Conservation (phyloP, 208 protist species). For the Crithidia sp. region DNA sequence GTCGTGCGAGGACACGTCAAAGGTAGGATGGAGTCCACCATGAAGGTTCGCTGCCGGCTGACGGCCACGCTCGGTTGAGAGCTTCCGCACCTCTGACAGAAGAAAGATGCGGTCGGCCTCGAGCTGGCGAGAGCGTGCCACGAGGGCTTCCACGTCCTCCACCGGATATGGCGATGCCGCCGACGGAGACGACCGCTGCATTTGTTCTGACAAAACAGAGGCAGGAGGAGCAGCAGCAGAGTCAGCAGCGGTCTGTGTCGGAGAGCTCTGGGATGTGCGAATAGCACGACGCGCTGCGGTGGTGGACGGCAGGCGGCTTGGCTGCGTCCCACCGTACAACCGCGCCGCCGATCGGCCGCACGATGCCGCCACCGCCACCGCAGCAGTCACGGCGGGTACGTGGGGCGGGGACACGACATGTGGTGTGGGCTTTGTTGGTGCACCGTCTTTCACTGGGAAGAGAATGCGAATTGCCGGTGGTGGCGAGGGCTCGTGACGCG, state of each 20-base stretch:
- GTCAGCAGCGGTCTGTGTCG: neutral
- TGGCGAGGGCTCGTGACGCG: slow-evolving; percentile 2
- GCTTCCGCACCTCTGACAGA: slow-evolving; percentile 11
- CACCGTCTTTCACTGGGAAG: slow-evolving; percentile 2
- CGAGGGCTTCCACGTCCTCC: slow-evolving; percentile 35
- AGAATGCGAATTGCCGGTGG: slow-evolving; percentile 32
- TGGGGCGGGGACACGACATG: neutral
- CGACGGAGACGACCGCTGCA: neutral
- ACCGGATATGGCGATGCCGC: slow-evolving; percentile 20
- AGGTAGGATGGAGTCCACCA: no score
- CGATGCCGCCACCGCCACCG: neutral
- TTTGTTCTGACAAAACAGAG: neutral
- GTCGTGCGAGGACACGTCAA: neutral
- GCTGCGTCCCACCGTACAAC: neutral
- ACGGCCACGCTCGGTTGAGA: neutral
- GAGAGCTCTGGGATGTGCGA: neutral
- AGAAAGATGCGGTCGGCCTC: slow-evolving; percentile 31
- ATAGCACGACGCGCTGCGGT: slow-evolving; percentile 27
- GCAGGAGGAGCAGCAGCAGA: neutral
- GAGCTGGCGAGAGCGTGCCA: slow-evolving; percentile 23
- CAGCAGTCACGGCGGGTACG: no score
- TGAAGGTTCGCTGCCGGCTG: neutral
- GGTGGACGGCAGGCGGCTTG: slow-evolving; percentile 24
- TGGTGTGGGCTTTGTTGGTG: neutral
- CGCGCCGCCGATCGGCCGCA: neutral